Percentiles rank a stretch among this genome's conserved stretches.
phyloP scores from a whole-genome alignment of 2,329 filamentous ascomycete species.

The Fusarium torreyae region DNA sequence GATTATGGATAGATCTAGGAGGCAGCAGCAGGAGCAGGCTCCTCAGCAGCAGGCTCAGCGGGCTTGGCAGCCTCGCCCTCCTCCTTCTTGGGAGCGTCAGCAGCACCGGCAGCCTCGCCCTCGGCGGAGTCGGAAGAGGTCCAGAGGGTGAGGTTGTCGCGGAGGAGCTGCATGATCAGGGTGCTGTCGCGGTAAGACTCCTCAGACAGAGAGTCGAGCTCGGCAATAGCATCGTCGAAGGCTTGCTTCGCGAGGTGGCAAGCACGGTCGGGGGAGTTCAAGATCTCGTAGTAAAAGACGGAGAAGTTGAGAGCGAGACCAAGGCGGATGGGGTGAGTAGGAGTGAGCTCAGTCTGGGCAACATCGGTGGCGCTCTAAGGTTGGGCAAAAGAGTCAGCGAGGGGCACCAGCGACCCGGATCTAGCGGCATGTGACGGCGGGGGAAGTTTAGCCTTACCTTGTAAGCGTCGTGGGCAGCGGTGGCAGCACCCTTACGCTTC shows the following conservation, averaged over 20 bases:
- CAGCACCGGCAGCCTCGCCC: conserved; percentile 74
- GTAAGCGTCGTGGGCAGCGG: conserved; percentile 93
- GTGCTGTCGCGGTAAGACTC: conserved; percentile 99
- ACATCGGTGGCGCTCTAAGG: conserved; percentile 91
- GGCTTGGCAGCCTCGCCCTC: conserved; percentile 63
- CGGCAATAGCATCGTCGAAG: conserved; percentile 97
- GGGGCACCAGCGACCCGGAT: conserved; percentile 45
- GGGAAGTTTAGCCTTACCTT: conserved; percentile 75
- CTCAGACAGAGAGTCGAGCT: conserved; percentile 97
- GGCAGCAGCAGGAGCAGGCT: conserved; percentile 63
- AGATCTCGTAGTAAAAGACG: conserved; percentile 99
- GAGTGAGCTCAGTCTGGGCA: conserved; percentile 96
- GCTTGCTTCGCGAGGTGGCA: conserved; percentile 99
- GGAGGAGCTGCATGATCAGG: conserved; percentile 98
- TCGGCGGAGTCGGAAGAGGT: conserved; percentile 93
- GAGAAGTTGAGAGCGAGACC: conserved; percentile 99
- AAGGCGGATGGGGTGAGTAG: conserved; percentile 97
- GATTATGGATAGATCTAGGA: conserved; percentile 64
- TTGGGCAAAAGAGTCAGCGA: conserved; percentile 35
- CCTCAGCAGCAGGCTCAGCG: conserved; percentile 58
- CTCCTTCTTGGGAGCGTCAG: conserved; percentile 73
- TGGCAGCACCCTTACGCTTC: conserved; percentile 72
- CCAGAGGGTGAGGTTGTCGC: conserved; percentile 98
- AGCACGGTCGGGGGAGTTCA: conserved; percentile 96
- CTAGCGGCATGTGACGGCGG: conserved; percentile 48